Conservation (phyloP, 306 rosid genomes). For the Echinosophora koreensis region DNA sequence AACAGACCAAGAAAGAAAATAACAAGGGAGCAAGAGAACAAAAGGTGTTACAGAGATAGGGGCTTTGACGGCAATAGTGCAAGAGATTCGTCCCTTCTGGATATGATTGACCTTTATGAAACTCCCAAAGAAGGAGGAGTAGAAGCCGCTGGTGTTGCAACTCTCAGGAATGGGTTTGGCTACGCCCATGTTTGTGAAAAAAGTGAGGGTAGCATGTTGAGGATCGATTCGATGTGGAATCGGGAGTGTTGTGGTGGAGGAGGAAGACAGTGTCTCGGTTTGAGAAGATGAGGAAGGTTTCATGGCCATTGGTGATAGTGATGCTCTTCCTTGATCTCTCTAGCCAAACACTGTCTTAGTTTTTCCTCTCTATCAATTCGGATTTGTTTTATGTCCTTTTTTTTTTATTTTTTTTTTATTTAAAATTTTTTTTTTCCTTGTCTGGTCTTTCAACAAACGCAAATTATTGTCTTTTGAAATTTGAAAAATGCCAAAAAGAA, state of each 20-base stretch:
- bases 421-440: too few relatives aligned
- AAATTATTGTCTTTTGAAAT: too few relatives aligned
- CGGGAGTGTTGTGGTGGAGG: not conserved
- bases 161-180: slow-evolving; percentile 38
- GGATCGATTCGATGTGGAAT: slow-evolving; percentile 15
- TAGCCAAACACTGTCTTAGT: too few relatives aligned
- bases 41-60: slow-evolving; percentile 32
- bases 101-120: slow-evolving; percentile 41
- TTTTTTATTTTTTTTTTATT: too few relatives aligned
- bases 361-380: too few relatives aligned
- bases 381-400: too few relatives aligned
- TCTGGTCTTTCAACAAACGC: too few relatives aligned
- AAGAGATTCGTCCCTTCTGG: slow-evolving; percentile 47
- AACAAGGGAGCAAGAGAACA: not conserved
- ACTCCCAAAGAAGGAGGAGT: slow-evolving; percentile 33
- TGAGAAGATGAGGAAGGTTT: not conserved
- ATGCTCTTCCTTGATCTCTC: too few relatives aligned
- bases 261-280: not conserved
- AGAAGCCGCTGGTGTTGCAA: slow-evolving; percentile 36
- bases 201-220: not conserved
- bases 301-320: not conserved
- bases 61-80: slow-evolving; percentile 42
- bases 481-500: too few relatives aligned
- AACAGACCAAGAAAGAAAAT: not conserved
- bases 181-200: not conserved